Evolutionary conservation across 2,329 filamentous ascomycete species (phyloP).

Genomic region (Fusarium sterilihyphosum): DNA sequence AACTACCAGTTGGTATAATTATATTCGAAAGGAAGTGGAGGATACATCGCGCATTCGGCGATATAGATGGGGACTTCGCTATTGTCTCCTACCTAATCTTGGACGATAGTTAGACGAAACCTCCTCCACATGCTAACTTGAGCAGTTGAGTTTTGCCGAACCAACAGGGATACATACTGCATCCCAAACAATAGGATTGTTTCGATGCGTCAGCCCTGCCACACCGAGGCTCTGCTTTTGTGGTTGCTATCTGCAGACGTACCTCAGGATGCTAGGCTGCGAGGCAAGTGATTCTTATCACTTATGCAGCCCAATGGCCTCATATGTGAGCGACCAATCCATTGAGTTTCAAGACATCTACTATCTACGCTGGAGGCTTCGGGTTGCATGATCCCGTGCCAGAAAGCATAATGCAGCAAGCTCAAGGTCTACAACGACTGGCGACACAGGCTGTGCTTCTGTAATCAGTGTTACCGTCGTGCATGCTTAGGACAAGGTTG

Average conservation of each 20-base stretch:
- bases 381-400: constrained; percentile 6
- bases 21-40: neutral
- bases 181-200: neutral
- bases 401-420: constrained; percentile 25
- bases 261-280: constrained; percentile 13
- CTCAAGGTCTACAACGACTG: constrained; percentile 25
- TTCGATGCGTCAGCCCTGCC: constrained; percentile 17
- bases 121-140: neutral
- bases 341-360: constrained; percentile 14
- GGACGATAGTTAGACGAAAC: constrained; percentile 4
- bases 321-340: constrained; percentile 14
- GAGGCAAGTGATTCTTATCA: constrained; percentile 12
- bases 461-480: constrained; percentile 33
- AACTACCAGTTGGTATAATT: neutral
- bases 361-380: neutral
- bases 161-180: neutral
- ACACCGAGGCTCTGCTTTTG: constrained; percentile 17
- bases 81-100: neutral
- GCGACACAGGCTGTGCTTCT: constrained; percentile 33
- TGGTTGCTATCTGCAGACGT: constrained; percentile 8
- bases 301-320: constrained; percentile 31
- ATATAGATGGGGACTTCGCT: neutral
- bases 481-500: constrained; percentile 32
- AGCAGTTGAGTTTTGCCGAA: constrained; percentile 1
- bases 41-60: neutral